A percentile compares a stretch with the other conserved stretches of the same genome.
Conservation (phyloP, 495 filamentous ascomycete genomes). For the Aspergillus saccharolyticus region DNA sequence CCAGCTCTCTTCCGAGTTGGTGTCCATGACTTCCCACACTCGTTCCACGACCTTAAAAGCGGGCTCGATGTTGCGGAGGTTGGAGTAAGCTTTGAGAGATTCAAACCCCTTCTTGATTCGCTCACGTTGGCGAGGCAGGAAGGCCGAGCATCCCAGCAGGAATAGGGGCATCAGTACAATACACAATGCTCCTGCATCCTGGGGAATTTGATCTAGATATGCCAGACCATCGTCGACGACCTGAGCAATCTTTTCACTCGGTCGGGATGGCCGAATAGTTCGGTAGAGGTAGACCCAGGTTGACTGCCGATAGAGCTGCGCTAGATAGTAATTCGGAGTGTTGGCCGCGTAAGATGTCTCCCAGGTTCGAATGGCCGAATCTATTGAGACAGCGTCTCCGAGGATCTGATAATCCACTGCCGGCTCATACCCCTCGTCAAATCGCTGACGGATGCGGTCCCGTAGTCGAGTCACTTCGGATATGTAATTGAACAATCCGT, state of each 20-base stretch:
- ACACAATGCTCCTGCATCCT: conserved; percentile 61
- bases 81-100: conserved; percentile 68
- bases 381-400: conserved; percentile 71
- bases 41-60: conserved; percentile 70
- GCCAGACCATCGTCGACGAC: conserved; percentile 76
- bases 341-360: conserved; percentile 63
- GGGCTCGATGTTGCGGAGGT: conserved; percentile 74
- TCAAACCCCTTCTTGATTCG: conserved; percentile 64
- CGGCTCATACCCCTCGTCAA: conserved; percentile 57
- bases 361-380: conserved; percentile 72
- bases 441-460: conserved; percentile 67
- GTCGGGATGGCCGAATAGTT: conserved; percentile 71
- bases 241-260: conserved; percentile 60
- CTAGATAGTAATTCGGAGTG: conserved; percentile 68
- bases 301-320: conserved; percentile 80
- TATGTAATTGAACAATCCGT: conserved; percentile 77
- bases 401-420: conserved; percentile 70
- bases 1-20: conserved; percentile 69
- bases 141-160: conserved; percentile 81
- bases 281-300: conserved; percentile 88
- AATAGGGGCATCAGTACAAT: conserved; percentile 86
- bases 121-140: conserved; percentile 61
- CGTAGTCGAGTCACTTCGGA: conserved; percentile 75
- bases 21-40: conserved; percentile 81
- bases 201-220: conserved; percentile 57